phyloP scores from a whole-genome alignment of 805 yeast genomes.

The Metschnikowia matae region DNA sequence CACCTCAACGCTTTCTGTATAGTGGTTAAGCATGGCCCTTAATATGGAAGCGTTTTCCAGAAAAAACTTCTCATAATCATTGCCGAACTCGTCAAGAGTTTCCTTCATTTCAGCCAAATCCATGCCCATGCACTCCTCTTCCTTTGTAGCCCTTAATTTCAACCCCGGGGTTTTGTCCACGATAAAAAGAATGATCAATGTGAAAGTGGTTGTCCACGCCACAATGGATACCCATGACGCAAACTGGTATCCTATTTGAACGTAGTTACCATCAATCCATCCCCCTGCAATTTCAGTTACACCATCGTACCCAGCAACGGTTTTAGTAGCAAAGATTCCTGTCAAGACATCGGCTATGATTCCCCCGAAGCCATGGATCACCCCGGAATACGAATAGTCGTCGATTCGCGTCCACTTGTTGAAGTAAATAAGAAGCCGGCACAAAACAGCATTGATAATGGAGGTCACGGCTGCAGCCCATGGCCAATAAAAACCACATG shows the following conservation, averaged over 20 bases:
- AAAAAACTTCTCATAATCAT: conserved; percentile 28
- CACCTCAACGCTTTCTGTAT: conserved; percentile 8
- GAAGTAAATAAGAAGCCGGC: conserved; percentile 32
- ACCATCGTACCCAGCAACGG: conserved; percentile 43
- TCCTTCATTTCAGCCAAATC: conserved; percentile 51
- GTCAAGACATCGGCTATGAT: conserved; percentile 39
- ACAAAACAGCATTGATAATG: conserved; percentile 33
- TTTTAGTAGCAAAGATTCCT: conserved; percentile 44
- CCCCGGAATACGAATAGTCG: conserved; percentile 44
- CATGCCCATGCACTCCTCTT: conserved; percentile 50
- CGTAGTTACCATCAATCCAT: conserved; percentile 44
- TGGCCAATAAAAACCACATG: conserved; percentile 44
- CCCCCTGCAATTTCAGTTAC: conserved; percentile 43
- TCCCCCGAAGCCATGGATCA: conserved; percentile 49
- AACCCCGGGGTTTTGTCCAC: conserved; percentile 51
- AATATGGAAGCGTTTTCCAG: conserved; percentile 18
- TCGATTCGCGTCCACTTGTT: conserved; percentile 43
- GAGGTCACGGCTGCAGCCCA: conserved; percentile 45
- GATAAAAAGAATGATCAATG: conserved; percentile 40
- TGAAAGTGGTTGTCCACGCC: conserved; percentile 44
- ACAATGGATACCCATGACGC: conserved; percentile 40
- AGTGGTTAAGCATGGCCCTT: conserved; percentile 13
- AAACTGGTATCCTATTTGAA: conserved; percentile 44
- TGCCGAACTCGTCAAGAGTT: conserved; percentile 37
- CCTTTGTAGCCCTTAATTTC: conserved; percentile 41